Evolutionary conservation across 345 rosid species (phyloP), one percentile per base, ranked within the genome.

Genomic region (Cardamine resedifolia): DNA sequence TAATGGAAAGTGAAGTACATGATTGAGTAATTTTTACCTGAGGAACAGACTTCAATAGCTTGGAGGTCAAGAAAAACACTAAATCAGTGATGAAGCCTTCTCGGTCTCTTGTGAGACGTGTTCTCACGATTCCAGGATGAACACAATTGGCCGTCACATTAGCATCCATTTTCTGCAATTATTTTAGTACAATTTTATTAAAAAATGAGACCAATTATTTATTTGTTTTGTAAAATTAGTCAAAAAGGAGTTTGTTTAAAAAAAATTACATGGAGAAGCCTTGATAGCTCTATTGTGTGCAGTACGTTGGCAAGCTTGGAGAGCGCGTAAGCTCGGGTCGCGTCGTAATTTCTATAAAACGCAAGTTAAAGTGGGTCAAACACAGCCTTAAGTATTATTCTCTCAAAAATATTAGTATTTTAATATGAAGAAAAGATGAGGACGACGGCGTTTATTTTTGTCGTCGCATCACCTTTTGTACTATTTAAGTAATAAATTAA

Each of bases 241-340:
- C 1, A 24, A 11, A 45, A 24, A 23, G 3, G 4, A 3, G 12
- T 36, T 36, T 34, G 38, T 36, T 36, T 36, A 7, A 3, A 51
- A n/a, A 26, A 21, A n/a, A 44, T 44, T 34, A 76, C 79, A 43
- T 69, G 75, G 45, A 94, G 88, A 71, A 82, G 82, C 70, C 68
- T 76, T 19, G 96, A 92, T 38, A 91, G 90, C 79, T 91, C 90
- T 74, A 81, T 70, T 77, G 98, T 86, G 81, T 94, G 97, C 74
- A 91, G 67, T 43, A 94, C 91, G 68, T 89, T 94, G 33, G 97
- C 92, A 38, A 94, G 96, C 84, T 91, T 94, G 77, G 98, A 94
- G 74, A 91, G 89, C 59, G 98, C 97, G 66, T 91, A 91, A 3
- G 98, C 97, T 83, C 93, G 87, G 69, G 98, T 90, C 57, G 97